Conservation (phyloP, 345 rosid species). For the Heritiera fomes region DNA sequence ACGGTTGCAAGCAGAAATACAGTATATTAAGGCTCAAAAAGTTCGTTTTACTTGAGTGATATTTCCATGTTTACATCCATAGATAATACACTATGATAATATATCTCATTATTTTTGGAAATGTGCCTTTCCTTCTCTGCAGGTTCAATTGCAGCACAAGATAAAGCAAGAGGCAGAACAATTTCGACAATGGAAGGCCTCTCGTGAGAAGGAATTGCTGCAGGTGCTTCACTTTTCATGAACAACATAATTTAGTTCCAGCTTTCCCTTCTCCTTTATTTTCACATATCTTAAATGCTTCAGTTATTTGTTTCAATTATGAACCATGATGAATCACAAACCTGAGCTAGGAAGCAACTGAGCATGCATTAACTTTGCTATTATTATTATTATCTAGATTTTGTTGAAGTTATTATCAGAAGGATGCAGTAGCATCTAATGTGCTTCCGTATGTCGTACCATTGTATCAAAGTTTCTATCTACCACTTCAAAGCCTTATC, state of each 20-base stretch:
- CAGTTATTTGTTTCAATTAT: background rate
- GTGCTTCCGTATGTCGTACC: background rate
- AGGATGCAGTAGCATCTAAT: background rate
- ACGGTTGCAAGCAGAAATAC: slow-evolving; percentile 73
- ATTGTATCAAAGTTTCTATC: background rate
- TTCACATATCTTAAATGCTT: background rate
- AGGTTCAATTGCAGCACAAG: slow-evolving; percentile 85
- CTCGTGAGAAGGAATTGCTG: slow-evolving; percentile 71
- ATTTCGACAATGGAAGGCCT: slow-evolving; percentile 84
- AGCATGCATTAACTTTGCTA: slow-evolving; percentile 4
- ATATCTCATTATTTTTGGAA: slow-evolving; percentile 12
- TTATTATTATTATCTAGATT: background rate
- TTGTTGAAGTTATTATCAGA: background rate
- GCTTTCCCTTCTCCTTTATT: background rate
- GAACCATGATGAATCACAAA: background rate
- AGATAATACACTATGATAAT: background rate
- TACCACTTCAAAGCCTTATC: background rate
- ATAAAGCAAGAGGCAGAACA: slow-evolving; percentile 86
- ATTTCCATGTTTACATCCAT: slow-evolving; percentile 2
- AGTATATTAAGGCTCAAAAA: slow-evolving; percentile 75
- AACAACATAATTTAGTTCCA: background rate
- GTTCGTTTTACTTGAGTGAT: slow-evolving; percentile 31
- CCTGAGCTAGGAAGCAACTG: background rate
- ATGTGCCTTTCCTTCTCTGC: slow-evolving; percentile 17
- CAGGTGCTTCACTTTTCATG: slow-evolving; percentile 46